Evolutionary conservation across 495 filamentous ascomycete genomes (phyloP).

Genomic region (Podospora fimiseda): DNA sequence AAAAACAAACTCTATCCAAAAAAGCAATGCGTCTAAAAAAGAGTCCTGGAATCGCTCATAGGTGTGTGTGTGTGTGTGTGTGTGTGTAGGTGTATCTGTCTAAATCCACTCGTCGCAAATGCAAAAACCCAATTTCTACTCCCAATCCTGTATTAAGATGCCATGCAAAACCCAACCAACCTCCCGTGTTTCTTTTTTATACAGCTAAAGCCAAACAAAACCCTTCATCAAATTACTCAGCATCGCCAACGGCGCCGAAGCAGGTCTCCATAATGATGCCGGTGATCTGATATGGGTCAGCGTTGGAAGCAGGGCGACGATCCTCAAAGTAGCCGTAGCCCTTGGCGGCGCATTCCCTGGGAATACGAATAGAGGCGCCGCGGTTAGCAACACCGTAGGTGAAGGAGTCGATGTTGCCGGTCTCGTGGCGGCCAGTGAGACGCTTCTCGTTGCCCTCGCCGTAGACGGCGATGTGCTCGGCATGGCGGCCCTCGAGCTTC

Average conservation of each 20-base stretch:
- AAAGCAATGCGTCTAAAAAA: no score
- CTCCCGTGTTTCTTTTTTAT: no score
- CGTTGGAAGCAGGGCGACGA: slow-evolving; percentile 89
- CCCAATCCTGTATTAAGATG: background rate
- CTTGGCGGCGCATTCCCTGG: slow-evolving; percentile 81
- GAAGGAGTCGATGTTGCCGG: slow-evolving; percentile 85
- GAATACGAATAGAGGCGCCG: slow-evolving; percentile 84
- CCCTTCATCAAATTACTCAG: no score
- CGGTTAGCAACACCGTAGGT: slow-evolving; percentile 94
- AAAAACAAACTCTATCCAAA: no score
- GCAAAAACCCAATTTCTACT: no score
- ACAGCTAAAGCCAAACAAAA: no score
- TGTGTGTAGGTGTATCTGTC: no score
- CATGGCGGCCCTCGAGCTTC: slow-evolving; percentile 74
- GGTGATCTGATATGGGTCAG: slow-evolving; percentile 71
- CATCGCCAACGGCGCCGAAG: slow-evolving; percentile 6
- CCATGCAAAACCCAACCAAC: slow-evolving; percentile 10
- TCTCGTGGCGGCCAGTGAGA: slow-evolving; percentile 95
- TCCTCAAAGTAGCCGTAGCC: slow-evolving; percentile 99
- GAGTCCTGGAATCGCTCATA: no score
- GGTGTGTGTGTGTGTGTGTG: no score
- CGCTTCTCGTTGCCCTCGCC: slow-evolving; percentile 87
- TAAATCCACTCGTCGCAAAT: no score
- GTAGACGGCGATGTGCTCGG: slow-evolving; percentile 95
- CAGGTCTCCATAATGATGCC: slow-evolving; percentile 32